These are phyloP conservation scores for Diaporthe sp. DNA, from an alignment of 2,329 filamentous ascomycete genomes.

Conservation along the genomic window DNA sequence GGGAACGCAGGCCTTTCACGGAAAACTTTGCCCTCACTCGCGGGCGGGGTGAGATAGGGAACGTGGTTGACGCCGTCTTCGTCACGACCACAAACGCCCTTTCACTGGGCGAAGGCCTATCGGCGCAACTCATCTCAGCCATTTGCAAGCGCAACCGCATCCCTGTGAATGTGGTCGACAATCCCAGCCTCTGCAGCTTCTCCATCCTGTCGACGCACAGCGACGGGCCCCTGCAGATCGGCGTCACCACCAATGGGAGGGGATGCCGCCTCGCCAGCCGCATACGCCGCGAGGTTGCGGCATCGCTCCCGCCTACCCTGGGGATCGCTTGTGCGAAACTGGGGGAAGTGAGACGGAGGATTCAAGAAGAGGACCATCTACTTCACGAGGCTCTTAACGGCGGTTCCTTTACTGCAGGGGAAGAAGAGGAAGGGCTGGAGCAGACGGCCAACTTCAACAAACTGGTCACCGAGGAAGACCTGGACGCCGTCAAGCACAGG, in stretches of 20 bases:
- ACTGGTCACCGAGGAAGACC: slow-evolving; percentile 81
- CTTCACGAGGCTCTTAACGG: slow-evolving; percentile 50
- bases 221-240: slow-evolving; percentile 93
- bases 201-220: slow-evolving; percentile 89
- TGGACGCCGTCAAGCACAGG: slow-evolving; percentile 80
- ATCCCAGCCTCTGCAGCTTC: slow-evolving; percentile 89
- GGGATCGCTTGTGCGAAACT: slow-evolving; percentile 83
- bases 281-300: slow-evolving; percentile 88
- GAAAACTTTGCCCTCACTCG: slow-evolving; percentile 80
- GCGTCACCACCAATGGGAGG: slow-evolving; percentile 93
- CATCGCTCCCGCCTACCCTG: slow-evolving; percentile 81
- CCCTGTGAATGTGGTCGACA: slow-evolving; percentile 92
- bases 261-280: slow-evolving; percentile 94
- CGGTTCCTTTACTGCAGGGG: slow-evolving; percentile 32
- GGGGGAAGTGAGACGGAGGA: slow-evolving; percentile 78
- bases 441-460: slow-evolving; percentile 89
- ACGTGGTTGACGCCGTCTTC: slow-evolving; percentile 92
- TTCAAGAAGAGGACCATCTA: slow-evolving; percentile 80
- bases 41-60: slow-evolving; percentile 83
- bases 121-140: slow-evolving; percentile 71
- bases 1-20: slow-evolving; percentile 76
- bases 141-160: slow-evolving; percentile 86
- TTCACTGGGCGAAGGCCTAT: slow-evolving; percentile 38
- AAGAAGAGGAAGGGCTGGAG: slow-evolving; percentile 73
- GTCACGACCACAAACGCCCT: slow-evolving; percentile 70